Conservation (phyloP, 352 stramenopile species). For the Phytophthora citrophthora region DNA sequence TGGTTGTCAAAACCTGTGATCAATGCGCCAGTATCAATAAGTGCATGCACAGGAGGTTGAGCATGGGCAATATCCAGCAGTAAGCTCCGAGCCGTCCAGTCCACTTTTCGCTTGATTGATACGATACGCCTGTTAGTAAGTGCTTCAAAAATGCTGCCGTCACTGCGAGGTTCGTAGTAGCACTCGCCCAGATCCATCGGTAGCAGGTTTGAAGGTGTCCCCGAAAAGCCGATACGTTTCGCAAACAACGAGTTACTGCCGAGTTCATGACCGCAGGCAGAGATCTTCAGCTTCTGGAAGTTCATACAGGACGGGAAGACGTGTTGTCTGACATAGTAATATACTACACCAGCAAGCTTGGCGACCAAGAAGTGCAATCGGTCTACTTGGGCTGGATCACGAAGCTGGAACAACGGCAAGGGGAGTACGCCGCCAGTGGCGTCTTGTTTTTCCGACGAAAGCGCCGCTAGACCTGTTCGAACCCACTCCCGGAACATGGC, state of each 20-base stretch:
- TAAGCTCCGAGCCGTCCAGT: constrained; percentile 80
- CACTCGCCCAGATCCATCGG: constrained; percentile 99
- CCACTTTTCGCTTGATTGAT: constrained; percentile 82
- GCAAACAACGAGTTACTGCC: constrained; percentile 98
- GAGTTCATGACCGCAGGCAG: constrained; percentile 98
- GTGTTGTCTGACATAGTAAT: constrained; percentile 98
- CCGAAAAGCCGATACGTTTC: constrained; percentile 98
- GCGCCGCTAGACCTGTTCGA: constrained; percentile 42
- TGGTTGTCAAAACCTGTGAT: constrained; percentile 93
- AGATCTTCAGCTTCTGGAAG: constrained; percentile 99
- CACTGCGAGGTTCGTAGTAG: constrained; percentile 98
- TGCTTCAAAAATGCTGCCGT: constrained; percentile 98
- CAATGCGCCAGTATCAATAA: constrained; percentile 93
- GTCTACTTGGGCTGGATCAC: constrained; percentile 96
- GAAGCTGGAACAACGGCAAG: constrained; percentile 97
- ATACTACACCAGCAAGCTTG: constrained; percentile 94
- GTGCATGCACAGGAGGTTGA: constrained; percentile 79
- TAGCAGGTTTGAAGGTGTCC: constrained; percentile 98
- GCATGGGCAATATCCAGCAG: constrained; percentile 80
- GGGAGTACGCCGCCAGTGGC: constrained; percentile 79
- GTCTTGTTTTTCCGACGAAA: constrained; percentile 35
- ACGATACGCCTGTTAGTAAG: constrained; percentile 95
- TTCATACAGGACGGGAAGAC: constrained; percentile 99
- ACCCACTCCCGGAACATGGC: constrained; percentile 87
- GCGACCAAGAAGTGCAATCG: constrained; percentile 95